Evolutionary conservation across 306 rosid genomes (phyloP).

Genomic region (Fragaria vesca): DNA sequence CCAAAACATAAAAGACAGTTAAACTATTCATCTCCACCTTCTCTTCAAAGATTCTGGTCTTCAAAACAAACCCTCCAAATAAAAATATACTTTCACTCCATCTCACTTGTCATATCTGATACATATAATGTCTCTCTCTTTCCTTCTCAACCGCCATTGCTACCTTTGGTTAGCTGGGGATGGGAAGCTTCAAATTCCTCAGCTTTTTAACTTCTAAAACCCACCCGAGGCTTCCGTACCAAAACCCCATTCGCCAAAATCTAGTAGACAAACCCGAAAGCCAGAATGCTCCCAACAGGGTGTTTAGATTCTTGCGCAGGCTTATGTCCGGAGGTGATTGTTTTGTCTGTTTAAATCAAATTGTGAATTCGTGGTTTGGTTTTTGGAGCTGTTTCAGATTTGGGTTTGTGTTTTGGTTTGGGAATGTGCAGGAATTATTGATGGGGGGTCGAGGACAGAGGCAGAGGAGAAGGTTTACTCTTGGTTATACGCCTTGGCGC

Average conservation of each 20-base stretch:
- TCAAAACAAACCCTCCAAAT: neutral
- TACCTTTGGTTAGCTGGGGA: slow-evolving; percentile 35
- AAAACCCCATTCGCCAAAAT: slow-evolving; percentile 35
- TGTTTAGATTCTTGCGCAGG: slow-evolving; percentile 32
- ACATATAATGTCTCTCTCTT: slow-evolving; percentile 3
- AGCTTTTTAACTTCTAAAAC: slow-evolving; percentile 31
- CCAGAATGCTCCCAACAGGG: slow-evolving; percentile 7
- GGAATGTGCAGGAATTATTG: slow-evolving; percentile 47
- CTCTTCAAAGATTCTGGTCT: slow-evolving; percentile 44
- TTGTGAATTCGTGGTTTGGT: neutral
- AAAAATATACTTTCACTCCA: neutral
- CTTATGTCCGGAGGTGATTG: slow-evolving; percentile 41
- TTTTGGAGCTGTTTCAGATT: slow-evolving; percentile 8
- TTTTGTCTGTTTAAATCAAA: neutral
- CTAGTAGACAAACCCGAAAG: slow-evolving; percentile 39
- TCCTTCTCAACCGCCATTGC: neutral
- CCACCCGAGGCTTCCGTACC: slow-evolving; percentile 36
- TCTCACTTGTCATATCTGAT: neutral
- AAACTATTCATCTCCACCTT: slow-evolving; percentile 20
- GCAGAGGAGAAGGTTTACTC: slow-evolving; percentile 72
- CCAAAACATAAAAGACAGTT: no score
- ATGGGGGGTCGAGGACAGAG: slow-evolving; percentile 63
- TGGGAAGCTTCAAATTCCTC: slow-evolving; percentile 47
- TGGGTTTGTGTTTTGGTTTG: slow-evolving; percentile 22
- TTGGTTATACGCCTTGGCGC: slow-evolving; percentile 78